These are phyloP conservation scores for Hypoxylon sp. DNA, from an alignment of 2,329 filamentous ascomycete genomes.

Conservation along the genomic window DNA sequence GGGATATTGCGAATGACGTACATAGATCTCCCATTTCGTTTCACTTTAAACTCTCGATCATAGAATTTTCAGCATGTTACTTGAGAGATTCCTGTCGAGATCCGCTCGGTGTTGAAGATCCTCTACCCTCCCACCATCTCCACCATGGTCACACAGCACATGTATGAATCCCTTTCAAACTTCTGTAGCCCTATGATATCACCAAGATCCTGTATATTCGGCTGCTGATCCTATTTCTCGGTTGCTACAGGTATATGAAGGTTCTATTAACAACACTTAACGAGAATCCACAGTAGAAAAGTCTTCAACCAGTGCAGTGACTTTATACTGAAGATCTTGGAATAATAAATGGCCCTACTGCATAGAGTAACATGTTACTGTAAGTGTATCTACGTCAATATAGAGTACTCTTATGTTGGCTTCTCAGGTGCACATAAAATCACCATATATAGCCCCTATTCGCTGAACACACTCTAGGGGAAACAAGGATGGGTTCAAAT, in stretches of 20 bases:
- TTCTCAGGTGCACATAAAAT: neutral
- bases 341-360: neutral
- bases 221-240: neutral
- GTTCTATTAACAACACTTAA: neutral
- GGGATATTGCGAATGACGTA: too few species aligned
- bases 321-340: neutral
- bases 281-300: neutral
- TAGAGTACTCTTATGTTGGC: neutral
- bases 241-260: neutral
- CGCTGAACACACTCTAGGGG: neutral
- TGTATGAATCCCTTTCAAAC: slow-evolving; percentile 7
- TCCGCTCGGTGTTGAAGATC: neutral
- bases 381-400: neutral
- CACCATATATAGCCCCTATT: neutral
- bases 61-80: neutral
- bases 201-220: slow-evolving; percentile 1
- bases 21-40: neutral
- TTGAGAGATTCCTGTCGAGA: neutral
- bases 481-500: neutral
- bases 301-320: neutral
- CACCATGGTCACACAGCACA: slow-evolving; percentile 4
- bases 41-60: neutral
- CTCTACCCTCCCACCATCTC: neutral
- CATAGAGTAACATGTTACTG: neutral
- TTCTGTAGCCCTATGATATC: slow-evolving; percentile 4